Base-by-base conservation (phyloP, 805 yeast genomes). In the Soucietia sequanensis region DNA sequence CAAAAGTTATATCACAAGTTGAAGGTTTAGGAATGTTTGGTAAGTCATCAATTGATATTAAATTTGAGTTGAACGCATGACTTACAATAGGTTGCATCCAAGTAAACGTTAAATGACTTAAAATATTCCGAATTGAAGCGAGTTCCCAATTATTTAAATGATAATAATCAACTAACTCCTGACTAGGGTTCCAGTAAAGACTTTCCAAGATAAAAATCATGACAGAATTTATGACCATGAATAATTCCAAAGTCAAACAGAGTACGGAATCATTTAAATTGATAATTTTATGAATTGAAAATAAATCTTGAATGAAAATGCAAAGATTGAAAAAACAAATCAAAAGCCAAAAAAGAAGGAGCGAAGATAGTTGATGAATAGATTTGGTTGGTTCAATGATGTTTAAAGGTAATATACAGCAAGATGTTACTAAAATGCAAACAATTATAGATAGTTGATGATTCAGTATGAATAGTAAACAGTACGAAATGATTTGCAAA, bases 31-130 rank as follows among this genome's bases (percentile, higher is more conserved):
- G 44, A 12, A 23, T 12, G n/a, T 17, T 18, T 13, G 39, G 42
- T 27, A 50, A 35, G 29, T 46, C 46, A 1, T 36, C 13, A 12
- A 39, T 39, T 18, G 37, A 40, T 18, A 47, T 43, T 30, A 39
- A 33, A 16, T 30, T 34, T 12, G 40, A 38, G 9, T 36, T 22
- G 29, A 40, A 39, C 12, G 47, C 47, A 10, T 29, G 27, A 9
- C 33, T 33, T 20, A 49, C 31, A 6, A 38, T 34, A 9, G 48
- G 45, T 27, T 41, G 39, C 30, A 47, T 30, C 53, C 55, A 54
- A n/a, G 32, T 25, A 33, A 50, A 44, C 4, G 48, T 29, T 34
- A 49, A 35, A n/a, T 41, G 34, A 15, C 42, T 31, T 24, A 44
- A 38, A 22, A 51, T 29, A 37, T 43, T 42, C 21, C 39, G 38